Evolutionary conservation across 495 filamentous ascomycete species (phyloP).

Genomic region (Hyaloscypha variabilis): DNA sequence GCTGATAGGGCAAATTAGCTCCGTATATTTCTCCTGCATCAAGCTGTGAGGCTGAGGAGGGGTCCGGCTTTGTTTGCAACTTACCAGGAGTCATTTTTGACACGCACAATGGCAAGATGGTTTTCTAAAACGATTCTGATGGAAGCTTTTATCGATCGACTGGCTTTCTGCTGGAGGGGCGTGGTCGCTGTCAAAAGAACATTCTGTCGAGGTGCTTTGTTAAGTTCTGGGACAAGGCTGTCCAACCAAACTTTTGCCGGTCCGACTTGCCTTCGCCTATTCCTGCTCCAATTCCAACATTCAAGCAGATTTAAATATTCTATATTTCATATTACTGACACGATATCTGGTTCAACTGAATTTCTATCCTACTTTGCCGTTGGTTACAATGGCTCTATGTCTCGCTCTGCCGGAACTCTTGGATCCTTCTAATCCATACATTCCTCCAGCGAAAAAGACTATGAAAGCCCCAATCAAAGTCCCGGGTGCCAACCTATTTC

Average conservation of each 20-base stretch:
- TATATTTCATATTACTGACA: not conserved
- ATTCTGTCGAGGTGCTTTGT: not conserved
- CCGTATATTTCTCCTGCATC: not conserved
- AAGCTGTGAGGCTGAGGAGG: slow-evolving; percentile 8
- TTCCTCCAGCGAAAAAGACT: slow-evolving; percentile 83
- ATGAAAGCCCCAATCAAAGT: slow-evolving; percentile 80
- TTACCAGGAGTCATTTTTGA: slow-evolving; percentile 19
- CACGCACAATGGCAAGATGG: not conserved
- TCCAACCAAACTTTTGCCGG: not conserved
- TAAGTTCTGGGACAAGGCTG: not conserved
- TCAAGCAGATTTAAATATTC: not conserved
- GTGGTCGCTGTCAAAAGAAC: not conserved
- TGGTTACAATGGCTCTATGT: slow-evolving; percentile 30
- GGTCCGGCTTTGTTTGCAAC: not conserved
- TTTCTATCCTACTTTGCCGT: slow-evolving; percentile 34
- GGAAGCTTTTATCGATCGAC: not conserved
- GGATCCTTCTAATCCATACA: slow-evolving; percentile 79
- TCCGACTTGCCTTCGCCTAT: slow-evolving; percentile 2
- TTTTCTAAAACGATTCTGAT: not conserved
- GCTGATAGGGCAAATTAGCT: slow-evolving; percentile 8
- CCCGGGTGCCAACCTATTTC: slow-evolving; percentile 72
- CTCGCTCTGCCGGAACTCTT: slow-evolving; percentile 28
- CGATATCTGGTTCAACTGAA: slow-evolving; percentile 4
- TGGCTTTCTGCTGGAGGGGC: not conserved
- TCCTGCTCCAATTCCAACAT: not conserved